These are phyloP conservation scores for Pyrus hybrid DNA, from an alignment of 331 rosid species.

Conservation along the genomic window DNA sequence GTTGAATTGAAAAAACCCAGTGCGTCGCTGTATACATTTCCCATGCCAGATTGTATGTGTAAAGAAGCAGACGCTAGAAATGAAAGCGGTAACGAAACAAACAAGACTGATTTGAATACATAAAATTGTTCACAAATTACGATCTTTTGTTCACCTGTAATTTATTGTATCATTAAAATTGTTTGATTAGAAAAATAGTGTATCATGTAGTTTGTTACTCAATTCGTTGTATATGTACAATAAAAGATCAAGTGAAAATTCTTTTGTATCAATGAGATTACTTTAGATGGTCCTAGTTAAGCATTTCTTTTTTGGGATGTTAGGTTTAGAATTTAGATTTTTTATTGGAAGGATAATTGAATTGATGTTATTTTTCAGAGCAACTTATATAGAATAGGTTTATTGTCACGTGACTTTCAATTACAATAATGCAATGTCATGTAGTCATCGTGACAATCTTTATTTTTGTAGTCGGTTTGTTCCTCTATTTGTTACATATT, in stretches of 20 bases:
- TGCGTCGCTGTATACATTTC: conserved; percentile 76
- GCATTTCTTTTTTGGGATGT: no score
- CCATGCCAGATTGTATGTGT: conserved; percentile 98
- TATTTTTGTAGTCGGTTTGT: no score
- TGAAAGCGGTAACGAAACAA: conserved; percentile 18
- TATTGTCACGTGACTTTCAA: no score
- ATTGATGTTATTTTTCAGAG: no score
- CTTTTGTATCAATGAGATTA: not conserved
- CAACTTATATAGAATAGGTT: no score
- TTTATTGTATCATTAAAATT: conserved; percentile 18
- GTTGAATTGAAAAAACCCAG: conserved; percentile 61
- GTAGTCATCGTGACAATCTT: no score
- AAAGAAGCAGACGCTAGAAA: conserved; percentile 36
- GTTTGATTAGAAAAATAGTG: not conserved
- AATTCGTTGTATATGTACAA: conserved; percentile 21
- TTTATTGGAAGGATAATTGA: no score
- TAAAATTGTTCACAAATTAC: conserved; percentile 6
- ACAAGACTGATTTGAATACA: conserved; percentile 12
- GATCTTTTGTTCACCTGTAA: conserved; percentile 28
- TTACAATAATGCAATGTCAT: no score
- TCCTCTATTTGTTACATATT: no score
- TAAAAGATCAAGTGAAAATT: not conserved
- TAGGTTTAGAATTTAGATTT: no score
- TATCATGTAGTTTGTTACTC: conserved; percentile 1
- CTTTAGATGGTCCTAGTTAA: no score